Evolutionary conservation across 2,329 filamentous ascomycete genomes (phyloP).

Genomic region (Aspergillus pseudoviridinutans): DNA sequence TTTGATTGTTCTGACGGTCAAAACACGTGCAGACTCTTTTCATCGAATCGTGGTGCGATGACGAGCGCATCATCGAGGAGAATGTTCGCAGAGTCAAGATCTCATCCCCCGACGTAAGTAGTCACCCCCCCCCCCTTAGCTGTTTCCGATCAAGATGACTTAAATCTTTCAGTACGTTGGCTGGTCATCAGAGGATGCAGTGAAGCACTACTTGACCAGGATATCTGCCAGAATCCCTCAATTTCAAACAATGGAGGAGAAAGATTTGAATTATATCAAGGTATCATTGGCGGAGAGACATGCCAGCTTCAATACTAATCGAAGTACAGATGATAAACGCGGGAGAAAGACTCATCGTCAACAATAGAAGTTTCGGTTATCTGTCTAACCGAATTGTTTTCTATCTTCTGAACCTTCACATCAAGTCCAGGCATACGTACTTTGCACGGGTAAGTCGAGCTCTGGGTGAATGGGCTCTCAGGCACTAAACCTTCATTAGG

Average conservation of each 20-base stretch:
- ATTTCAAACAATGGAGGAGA: slow-evolving; percentile 94
- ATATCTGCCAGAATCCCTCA: slow-evolving; percentile 91
- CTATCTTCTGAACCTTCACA: slow-evolving; percentile 95
- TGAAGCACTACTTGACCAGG: slow-evolving; percentile 82
- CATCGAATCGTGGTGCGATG: slow-evolving; percentile 92
- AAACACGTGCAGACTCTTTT: slow-evolving; percentile 72
- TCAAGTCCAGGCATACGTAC: slow-evolving; percentile 90
- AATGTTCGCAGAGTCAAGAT: slow-evolving; percentile 98
- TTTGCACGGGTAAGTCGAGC: slow-evolving; percentile 64
- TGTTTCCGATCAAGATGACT: slow-evolving; percentile 7
- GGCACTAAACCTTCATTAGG: slow-evolving; percentile 33
- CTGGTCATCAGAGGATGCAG: slow-evolving; percentile 89
- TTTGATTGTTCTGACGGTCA: not conserved
- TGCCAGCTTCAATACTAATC: slow-evolving; percentile 9
- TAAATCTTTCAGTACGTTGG: slow-evolving; percentile 65
- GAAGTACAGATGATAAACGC: slow-evolving; percentile 80
- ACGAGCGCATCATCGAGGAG: slow-evolving; percentile 89
- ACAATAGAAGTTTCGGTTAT: slow-evolving; percentile 96
- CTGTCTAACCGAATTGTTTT: slow-evolving; percentile 96
- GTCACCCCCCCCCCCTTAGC: not conserved
- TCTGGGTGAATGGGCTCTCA: not conserved
- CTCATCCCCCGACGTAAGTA: slow-evolving; percentile 83
- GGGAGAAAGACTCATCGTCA: slow-evolving; percentile 86
- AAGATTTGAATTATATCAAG: slow-evolving; percentile 93
- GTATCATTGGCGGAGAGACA: slow-evolving; percentile 21